Conservation (phyloP, 495 filamentous ascomycete species). For the Aspergillus ellipticus region DNA sequence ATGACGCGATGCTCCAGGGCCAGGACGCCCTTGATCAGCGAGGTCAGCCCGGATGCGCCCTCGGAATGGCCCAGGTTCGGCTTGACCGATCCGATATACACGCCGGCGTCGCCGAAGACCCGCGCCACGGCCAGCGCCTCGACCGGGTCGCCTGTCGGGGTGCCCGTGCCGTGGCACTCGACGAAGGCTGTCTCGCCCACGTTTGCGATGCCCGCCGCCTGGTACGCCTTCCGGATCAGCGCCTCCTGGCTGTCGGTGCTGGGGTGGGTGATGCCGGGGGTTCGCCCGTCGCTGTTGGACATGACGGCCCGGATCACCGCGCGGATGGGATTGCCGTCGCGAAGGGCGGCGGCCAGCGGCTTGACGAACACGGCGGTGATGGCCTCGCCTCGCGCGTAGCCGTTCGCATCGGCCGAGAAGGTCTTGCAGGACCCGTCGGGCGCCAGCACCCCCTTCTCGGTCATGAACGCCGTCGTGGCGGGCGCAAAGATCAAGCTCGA, state of each 20-base stretch:
- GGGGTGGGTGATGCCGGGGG: slow-evolving; percentile 21
- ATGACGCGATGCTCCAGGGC: slow-evolving; percentile 45
- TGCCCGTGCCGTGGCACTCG: slow-evolving; percentile 33
- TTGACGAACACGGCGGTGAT: slow-evolving; percentile 37
- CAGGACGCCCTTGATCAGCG: slow-evolving; percentile 46
- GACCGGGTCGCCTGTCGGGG: slow-evolving; percentile 34
- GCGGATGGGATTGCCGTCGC: slow-evolving; percentile 34
- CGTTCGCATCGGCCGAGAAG: slow-evolving; percentile 58
- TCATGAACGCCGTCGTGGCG: slow-evolving; percentile 23
- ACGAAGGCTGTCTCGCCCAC: slow-evolving; percentile 23
- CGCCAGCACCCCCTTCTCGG: slow-evolving; percentile 26
- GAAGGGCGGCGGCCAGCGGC: slow-evolving; percentile 23
- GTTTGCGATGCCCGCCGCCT: slow-evolving; percentile 23
- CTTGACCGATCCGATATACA: neutral
- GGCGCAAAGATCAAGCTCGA: slow-evolving; percentile 41
- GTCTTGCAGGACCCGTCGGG: slow-evolving; percentile 44
- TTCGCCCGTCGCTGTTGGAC: slow-evolving; percentile 32
- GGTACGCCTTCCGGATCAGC: slow-evolving; percentile 34
- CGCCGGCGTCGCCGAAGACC: slow-evolving; percentile 29
- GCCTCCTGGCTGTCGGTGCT: slow-evolving; percentile 25
- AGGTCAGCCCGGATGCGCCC: slow-evolving; percentile 1
- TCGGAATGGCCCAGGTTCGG: neutral
- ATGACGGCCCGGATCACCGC: slow-evolving; percentile 33
- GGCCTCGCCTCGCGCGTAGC: slow-evolving; percentile 60
- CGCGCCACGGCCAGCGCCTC: slow-evolving; percentile 43